Percentiles rank a stretch among this genome's conserved stretches.
Evolutionary conservation across 1,139 yeast species (phyloP).

Genomic region (Suhomyces panamericanus): DNA sequence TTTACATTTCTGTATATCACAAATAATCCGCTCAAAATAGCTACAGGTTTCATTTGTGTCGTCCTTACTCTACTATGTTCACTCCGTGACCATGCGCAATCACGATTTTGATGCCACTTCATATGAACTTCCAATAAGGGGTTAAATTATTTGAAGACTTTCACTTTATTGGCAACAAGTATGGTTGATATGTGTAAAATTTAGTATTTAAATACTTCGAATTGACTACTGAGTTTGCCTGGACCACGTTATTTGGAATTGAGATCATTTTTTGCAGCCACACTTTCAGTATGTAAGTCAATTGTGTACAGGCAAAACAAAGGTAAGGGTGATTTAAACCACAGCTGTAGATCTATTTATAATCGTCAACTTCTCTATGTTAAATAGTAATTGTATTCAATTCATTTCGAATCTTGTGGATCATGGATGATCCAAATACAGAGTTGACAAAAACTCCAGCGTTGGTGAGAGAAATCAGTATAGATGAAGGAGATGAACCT

Average conservation of each 20-base stretch:
- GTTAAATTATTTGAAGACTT: neutral
- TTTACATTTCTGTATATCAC: too few species aligned
- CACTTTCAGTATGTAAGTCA: neutral
- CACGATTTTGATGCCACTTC: neutral
- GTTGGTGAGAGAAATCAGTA: neutral
- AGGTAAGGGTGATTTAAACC: neutral
- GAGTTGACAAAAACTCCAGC: neutral
- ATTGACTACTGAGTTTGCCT: neutral
- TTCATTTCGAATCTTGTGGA: too few species aligned
- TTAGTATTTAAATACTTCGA: neutral
- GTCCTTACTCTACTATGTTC: too few species aligned
- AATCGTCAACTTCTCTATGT: neutral
- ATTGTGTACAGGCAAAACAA: too few species aligned
- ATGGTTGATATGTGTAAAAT: too few species aligned
- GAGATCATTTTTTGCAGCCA: neutral
- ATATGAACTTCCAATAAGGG: neutral
- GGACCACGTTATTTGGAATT: neutral
- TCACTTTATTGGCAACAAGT: too few species aligned
- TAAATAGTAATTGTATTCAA: neutral
- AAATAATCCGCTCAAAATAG: too few species aligned
- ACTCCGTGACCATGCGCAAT: neutral
- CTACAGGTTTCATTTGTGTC: too few species aligned
- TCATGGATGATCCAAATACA: neutral
- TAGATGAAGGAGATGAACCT: constrained; percentile 1
- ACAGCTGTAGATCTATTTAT: neutral